These are phyloP conservation scores for Aureobasidium sp. DNA, from an alignment of 2,329 filamentous ascomycete species.

Conservation along the genomic window DNA sequence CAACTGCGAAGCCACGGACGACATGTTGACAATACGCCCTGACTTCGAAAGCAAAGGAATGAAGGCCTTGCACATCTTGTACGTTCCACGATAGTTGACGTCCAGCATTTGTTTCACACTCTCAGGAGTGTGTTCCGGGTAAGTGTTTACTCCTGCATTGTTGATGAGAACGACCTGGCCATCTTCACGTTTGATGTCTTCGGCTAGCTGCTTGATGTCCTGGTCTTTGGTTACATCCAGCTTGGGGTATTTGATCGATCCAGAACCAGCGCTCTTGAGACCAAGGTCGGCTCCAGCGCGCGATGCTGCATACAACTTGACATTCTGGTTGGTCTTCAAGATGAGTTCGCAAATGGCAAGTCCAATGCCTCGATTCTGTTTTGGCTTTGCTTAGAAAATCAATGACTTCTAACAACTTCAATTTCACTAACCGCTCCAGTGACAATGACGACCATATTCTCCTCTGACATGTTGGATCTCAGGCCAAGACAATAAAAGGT, in stretches of 20 bases:
- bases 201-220: conserved; percentile 22
- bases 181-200: conserved; percentile 17
- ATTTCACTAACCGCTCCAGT: conserved; percentile 24
- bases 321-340: conserved; percentile 15
- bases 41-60: conserved; percentile 20
- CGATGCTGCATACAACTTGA: conserved; percentile 27
- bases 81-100: conserved; percentile 27
- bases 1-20: conserved; percentile 24
- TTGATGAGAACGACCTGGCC: conserved; percentile 26
- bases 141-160: conserved; percentile 28
- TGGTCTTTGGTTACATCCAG: conserved; percentile 23
- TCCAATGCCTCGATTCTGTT: conserved; percentile 29
- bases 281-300: conserved; percentile 23
- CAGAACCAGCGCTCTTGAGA: conserved; percentile 15
- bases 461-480: conserved; percentile 17
- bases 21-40: conserved; percentile 29
- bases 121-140: conserved; percentile 19
- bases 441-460: conserved; percentile 24
- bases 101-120: conserved; percentile 25
- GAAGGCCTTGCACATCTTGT: conserved; percentile 28
- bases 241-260: conserved; percentile 20
- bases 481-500: neutral
- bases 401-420: neutral
- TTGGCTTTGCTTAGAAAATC: conserved; percentile 1
- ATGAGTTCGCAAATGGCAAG: conserved; percentile 26